phyloP scores from a whole-genome alignment of 768 basidiomycete genomes.

The Mycena maculata region DNA sequence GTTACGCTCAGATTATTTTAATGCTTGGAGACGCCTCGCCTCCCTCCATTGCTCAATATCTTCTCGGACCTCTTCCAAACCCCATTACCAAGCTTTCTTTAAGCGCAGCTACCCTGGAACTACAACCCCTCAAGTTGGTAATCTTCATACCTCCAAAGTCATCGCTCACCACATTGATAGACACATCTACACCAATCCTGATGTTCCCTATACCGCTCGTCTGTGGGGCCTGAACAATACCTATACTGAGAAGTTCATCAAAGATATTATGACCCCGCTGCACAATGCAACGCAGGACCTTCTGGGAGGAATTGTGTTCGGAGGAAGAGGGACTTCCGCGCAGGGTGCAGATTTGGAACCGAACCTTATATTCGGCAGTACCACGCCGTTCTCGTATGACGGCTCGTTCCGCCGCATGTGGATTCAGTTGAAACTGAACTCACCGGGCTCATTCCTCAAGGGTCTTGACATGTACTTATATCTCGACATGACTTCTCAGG shows the following conservation, averaged over 20 bases:
- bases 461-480: slow-evolving; percentile 70
- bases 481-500: slow-evolving; percentile 66
- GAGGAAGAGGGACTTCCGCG: background rate
- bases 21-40: slow-evolving; percentile 28
- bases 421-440: slow-evolving; percentile 62
- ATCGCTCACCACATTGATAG: slow-evolving; percentile 1
- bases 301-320: slow-evolving; percentile 22
- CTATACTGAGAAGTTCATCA: slow-evolving; percentile 9
- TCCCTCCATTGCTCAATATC: slow-evolving; percentile 25
- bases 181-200: slow-evolving; percentile 31
- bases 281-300: slow-evolving; percentile 29
- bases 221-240: slow-evolving; percentile 11
- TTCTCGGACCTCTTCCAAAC: slow-evolving; percentile 31
- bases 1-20: slow-evolving; percentile 18
- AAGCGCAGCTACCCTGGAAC: background rate
- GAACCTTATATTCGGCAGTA: slow-evolving; percentile 53
- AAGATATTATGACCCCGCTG: slow-evolving; percentile 15
- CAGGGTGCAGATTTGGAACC: background rate
- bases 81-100: slow-evolving; percentile 25
- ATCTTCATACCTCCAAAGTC: background rate
- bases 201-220: slow-evolving; percentile 30
- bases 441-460: slow-evolving; percentile 63
- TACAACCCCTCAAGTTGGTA: slow-evolving; percentile 25
- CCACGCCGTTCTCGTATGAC: slow-evolving; percentile 69
- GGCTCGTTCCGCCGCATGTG: slow-evolving; percentile 68